Base-by-base conservation (phyloP, 257 asterid species). In the Solanum ossicruentum region DNA sequence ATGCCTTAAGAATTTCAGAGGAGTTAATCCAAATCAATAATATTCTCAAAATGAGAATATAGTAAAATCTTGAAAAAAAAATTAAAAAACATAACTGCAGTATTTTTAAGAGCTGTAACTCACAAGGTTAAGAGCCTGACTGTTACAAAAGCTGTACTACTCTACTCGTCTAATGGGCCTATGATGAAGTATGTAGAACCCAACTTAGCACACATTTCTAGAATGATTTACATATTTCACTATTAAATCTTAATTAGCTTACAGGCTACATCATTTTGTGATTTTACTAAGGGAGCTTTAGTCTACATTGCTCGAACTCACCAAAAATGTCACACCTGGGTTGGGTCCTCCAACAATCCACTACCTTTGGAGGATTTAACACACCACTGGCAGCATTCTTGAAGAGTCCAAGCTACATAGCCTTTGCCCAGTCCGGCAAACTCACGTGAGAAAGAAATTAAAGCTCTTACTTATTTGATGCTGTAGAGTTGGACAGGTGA, bases 181-280 rank as follows among this genome's bases (percentile, higher is more conserved):
- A 39, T 69, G 78, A 69, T 36, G 26, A 36, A 70, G 28, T 70
- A 70, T 72, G 80, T 43, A 51, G 80, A 43, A 72, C 10, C 80
- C 56, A 11, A 43, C 80, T 43, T 95, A 84, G 55, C 11, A n/a
- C 56, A 43, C 12, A 72, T n/a, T n/a, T 43, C 80, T 72, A 11
- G 56, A 72, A 72, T 72, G 55, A 72, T 11, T 43, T 11, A 12
- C 51, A n/a, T 72, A 72, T 43, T 72, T 72, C 41, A 3, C 97
- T 10, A 89, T 94, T 43, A 11, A 72, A 72, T 43, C 56, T 72
- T 43, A 16, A 43, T 72, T 43, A 72, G 7, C 36, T 36, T n/a
- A n/a, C 36, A 43, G 80, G 80, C 45, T 72, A 43, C 56, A 43
- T n/a, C 18, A n/a, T 43, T 21, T 43, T 43, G 12, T 43, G 80